Evolutionary conservation across 345 rosid species (phyloP), one percentile per base, ranked within the genome.

Genomic region (Theobroma cacao): DNA sequence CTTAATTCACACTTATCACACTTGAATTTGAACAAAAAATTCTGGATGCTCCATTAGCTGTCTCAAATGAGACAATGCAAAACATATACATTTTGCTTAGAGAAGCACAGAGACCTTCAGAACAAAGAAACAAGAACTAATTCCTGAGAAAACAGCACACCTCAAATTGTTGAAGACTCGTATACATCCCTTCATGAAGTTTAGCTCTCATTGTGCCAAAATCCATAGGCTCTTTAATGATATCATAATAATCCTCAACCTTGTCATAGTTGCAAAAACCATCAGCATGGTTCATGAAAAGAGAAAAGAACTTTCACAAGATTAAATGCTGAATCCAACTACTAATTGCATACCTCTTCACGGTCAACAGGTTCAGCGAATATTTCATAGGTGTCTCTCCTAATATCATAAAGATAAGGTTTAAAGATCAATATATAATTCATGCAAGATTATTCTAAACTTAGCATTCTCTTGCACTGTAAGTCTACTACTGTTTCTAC

Each of bases 121-220:
- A 66, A 55, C 2, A 1, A 60, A 72, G 75, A 66, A 34, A 33
- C 24, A 8, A 64, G 72, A 76, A 63, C 33, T 72, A 7, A 36
- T 24, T 67, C 30, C 47, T 62, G 52, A 82, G 74, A 58, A 62
- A 67, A 71, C 70, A 78, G 61, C 80, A 77, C 62, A 89, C 95
- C 95, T 91, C 91, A 82, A 90, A 90, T 78, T 90, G 90, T 74
- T 86, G 83, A 38, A 91, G 84, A 79, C 78, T 84, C 38, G 47
- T 77, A 76, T 91, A 91, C 93, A 91, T 86, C 77, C 92, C 95
- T 79, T 91, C 95, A 53, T 91, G 95, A 82, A 91, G 93, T 83
- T 90, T 91, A 78, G 95, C 95, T 75, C 93, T 91, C 91, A 91
- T 90, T 52, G 95, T 91, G 60, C 95, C 93, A 36, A 91, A 91